Percentiles rank a stretch among this genome's conserved stretches.
Evolutionary conservation across 345 rosid genomes (phyloP).

Genomic region (Linum usitatissimum): DNA sequence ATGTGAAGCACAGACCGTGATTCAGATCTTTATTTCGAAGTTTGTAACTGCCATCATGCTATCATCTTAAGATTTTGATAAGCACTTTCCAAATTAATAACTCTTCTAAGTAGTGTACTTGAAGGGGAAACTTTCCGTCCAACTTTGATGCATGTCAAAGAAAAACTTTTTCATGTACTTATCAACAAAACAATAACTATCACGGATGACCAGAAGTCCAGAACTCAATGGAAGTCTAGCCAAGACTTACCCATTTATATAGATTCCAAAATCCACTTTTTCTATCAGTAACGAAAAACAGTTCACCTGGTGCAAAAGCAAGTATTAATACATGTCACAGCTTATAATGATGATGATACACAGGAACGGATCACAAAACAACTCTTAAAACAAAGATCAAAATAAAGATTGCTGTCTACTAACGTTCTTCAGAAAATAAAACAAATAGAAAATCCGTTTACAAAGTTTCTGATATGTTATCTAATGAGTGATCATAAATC

Average conservation of each 20-base stretch:
- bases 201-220: no score
- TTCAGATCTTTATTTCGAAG: background rate
- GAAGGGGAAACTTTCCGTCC: background rate
- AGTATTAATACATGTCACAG: constrained; percentile 3
- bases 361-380: background rate
- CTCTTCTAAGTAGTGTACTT: background rate
- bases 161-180: background rate
- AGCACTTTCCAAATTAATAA: background rate
- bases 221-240: no score
- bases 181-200: no score
- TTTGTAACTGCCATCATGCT: background rate
- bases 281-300: constrained; percentile 70
- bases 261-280: constrained; percentile 86
- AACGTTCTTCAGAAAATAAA: background rate
- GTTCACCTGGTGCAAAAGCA: constrained; percentile 52
- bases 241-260: constrained; percentile 69
- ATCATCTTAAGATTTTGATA: background rate
- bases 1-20: background rate
- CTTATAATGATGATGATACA: background rate
- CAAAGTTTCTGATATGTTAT: background rate
- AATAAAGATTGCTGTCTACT: background rate
- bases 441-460: background rate
- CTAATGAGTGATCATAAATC: background rate
- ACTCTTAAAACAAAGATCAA: no score
- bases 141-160: background rate